Evolutionary conservation across 169 alveolate species (phyloP), one percentile per base, ranked within the genome.

Genomic region (Plasmodium billcollinsi): DNA sequence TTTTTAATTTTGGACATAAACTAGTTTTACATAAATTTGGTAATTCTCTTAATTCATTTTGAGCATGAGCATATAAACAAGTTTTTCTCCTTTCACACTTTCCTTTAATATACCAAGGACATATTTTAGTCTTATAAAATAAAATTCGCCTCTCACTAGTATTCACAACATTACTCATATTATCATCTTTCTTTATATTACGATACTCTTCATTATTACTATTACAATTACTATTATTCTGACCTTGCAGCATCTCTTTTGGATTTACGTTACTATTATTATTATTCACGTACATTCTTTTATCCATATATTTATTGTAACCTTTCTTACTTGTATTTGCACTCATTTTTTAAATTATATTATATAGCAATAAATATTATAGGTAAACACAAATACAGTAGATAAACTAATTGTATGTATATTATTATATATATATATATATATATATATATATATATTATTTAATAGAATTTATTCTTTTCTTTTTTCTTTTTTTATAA

Each of bases 21-120:
- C 88, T 88, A 12, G 94, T 91, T 58, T 91, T 91, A 45, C 93
- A 88, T 21, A 91, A 88, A 70, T 91, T 92, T n/a, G 91, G 93
- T 20, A 92, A 88, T 14, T 86, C 94, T 73, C 94, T 73, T 56
- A 78, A 73, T 69, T 91, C 94, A 29, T 75, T 74, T 24, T 74
- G 90, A 7, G 94, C 78, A 88, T 91, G 94, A 14, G 94, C 94
- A 74, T 91, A 91, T 65, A 88, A 62, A 73, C 94, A 91, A 14
- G 78, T 78, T 49, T 70, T 92, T 26, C 94, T 76, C 73, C 94
- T 88, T 47, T 86, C 89, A 54, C 94, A 91, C 24, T 73, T 67
- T 18, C 94, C 93, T 45, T 91, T 91, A 62, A 76, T 88, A 59
- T 88, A 91, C 94, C 94, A 91, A 56, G 94, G 94, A 21, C 94